These are phyloP conservation scores for Leishmania lainsoni DNA, from an alignment of 208 protist genomes.

Conservation along the genomic window DNA sequence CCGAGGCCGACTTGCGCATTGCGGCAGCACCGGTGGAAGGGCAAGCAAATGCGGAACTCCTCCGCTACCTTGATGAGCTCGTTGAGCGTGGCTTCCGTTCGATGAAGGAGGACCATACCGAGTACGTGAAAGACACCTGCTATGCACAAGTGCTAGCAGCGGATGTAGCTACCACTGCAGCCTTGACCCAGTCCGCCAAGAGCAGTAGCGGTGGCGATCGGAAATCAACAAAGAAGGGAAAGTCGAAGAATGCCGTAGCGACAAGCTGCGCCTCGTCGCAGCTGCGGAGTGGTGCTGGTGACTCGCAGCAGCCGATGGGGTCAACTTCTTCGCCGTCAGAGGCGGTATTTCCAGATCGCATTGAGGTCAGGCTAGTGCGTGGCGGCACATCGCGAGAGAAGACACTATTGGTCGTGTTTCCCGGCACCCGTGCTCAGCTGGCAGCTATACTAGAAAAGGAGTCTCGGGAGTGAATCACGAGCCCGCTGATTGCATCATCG, in stretches of 20 bases:
- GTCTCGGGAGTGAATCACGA: constrained; percentile 5
- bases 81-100: constrained; percentile 44
- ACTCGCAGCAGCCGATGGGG: background rate
- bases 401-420: constrained; percentile 54
- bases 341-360: constrained; percentile 21
- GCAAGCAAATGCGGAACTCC: constrained; percentile 78
- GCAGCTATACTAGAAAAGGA: constrained; percentile 48
- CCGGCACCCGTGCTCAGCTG: constrained; percentile 60
- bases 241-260: constrained; percentile 5
- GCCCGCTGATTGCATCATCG: background rate
- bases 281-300: background rate
- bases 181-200: background rate
- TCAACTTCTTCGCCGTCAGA: background rate
- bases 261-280: background rate
- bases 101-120: constrained; percentile 12
- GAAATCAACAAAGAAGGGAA: constrained; percentile 32
- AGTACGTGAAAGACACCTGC: constrained; percentile 32
- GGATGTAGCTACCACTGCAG: background rate
- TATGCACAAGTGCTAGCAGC: constrained; percentile 21
- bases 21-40: constrained; percentile 79
- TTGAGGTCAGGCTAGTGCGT: constrained; percentile 55
- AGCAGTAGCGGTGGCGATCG: background rate
- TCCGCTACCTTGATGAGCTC: constrained; percentile 60
- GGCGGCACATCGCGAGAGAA: constrained; percentile 68
- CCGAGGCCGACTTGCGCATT: constrained; percentile 59